Conservation (phyloP, 306 rosid species). For the Prunus salicina region DNA sequence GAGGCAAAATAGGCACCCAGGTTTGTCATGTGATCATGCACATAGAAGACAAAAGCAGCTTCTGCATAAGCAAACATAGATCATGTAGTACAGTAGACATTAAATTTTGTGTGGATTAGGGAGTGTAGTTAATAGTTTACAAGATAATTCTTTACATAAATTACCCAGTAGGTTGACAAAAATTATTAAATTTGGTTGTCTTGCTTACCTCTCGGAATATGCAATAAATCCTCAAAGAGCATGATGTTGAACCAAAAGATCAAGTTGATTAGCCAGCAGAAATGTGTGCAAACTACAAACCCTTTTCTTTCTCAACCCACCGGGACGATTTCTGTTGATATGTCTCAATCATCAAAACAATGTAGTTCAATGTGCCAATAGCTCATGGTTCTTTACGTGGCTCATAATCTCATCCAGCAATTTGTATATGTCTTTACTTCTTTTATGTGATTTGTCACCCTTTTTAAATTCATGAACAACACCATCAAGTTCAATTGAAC, state of each 20-base stretch:
- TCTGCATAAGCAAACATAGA: neutral
- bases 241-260: neutral
- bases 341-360: neutral
- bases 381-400: slow-evolving; percentile 22
- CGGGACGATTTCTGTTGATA: neutral
- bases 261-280: neutral
- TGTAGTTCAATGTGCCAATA: neutral
- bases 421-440: slow-evolving; percentile 22
- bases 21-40: neutral
- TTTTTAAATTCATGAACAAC: slow-evolving; percentile 36
- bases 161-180: neutral
- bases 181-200: neutral
- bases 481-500: slow-evolving; percentile 44
- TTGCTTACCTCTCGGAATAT: neutral
- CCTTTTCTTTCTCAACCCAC: neutral
- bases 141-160: neutral
- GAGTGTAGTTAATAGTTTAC: neutral
- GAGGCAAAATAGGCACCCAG: neutral
- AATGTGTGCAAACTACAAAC: neutral
- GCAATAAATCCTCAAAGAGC: neutral
- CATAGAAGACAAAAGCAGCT: neutral
- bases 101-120: neutral
- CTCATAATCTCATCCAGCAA: slow-evolving; percentile 22
- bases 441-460: slow-evolving; percentile 31
- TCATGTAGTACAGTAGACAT: neutral